Conservation (phyloP, 805 yeast genomes). For the Cyberlindnera xylosilytica region DNA sequence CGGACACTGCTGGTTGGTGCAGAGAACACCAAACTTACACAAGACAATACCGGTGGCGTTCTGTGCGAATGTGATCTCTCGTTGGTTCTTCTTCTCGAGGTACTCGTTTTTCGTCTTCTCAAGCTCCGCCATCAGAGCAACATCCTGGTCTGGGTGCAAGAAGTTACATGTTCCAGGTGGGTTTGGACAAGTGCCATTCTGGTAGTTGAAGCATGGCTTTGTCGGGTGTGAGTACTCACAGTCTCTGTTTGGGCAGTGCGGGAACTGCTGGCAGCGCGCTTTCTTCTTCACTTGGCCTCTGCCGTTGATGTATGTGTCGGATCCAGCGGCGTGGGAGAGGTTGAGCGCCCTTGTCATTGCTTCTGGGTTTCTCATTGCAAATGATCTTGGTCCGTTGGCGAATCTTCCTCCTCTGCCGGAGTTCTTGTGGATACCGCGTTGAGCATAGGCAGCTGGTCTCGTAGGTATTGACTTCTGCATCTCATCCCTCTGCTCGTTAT, state of each 20-base stretch:
- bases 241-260: constrained; percentile 64
- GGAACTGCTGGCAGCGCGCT: constrained; percentile 69
- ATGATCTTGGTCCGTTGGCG: constrained; percentile 17
- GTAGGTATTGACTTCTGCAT: constrained; percentile 15
- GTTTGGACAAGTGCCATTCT: constrained; percentile 61
- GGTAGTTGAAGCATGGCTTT: constrained; percentile 67
- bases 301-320: constrained; percentile 25
- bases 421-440: constrained; percentile 11
- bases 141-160: constrained; percentile 85
- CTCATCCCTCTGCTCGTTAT: background rate
- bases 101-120: constrained; percentile 58
- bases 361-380: constrained; percentile 28
- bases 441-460: constrained; percentile 17
- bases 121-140: constrained; percentile 61
- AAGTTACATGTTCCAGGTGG: constrained; percentile 79
- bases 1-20: constrained; percentile 78
- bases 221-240: constrained; percentile 83
- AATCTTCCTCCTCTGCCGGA: constrained; percentile 14
- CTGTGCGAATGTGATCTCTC: constrained; percentile 27
- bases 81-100: constrained; percentile 35
- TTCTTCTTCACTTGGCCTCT: constrained; percentile 45
- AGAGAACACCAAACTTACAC: constrained; percentile 74
- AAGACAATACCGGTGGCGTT: constrained; percentile 49
- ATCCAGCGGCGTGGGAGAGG: constrained; percentile 31
- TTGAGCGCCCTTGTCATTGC: constrained; percentile 38